Conservation (phyloP, 176 grass and related monocot species). For the Aegilops sharonensis region DNA sequence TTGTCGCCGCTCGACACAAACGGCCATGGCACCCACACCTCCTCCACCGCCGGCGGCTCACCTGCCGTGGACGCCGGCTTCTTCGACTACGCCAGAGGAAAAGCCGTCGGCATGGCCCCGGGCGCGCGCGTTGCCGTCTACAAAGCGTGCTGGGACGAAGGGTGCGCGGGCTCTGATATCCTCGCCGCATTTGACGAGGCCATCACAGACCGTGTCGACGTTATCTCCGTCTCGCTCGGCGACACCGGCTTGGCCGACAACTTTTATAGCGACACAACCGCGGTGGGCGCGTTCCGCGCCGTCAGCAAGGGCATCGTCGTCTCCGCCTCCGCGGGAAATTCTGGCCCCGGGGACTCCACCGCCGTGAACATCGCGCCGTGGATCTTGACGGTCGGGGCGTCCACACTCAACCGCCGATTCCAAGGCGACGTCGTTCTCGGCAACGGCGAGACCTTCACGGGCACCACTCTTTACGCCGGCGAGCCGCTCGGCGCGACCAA, state of each 20-base stretch:
- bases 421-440: slow-evolving; percentile 39
- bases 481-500: not conserved
- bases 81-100: slow-evolving; percentile 28
- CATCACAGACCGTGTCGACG: slow-evolving; percentile 34
- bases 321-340: slow-evolving; percentile 27
- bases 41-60: slow-evolving; percentile 38
- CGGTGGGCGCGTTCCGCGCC: slow-evolving; percentile 45
- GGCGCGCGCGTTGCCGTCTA: slow-evolving; percentile 36
- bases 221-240: slow-evolving; percentile 44
- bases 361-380: slow-evolving; percentile 52
- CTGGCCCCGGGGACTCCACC: slow-evolving; percentile 26
- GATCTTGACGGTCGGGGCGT: slow-evolving; percentile 60
- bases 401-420: slow-evolving; percentile 48
- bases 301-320: slow-evolving; percentile 42
- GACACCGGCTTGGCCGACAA: not conserved
- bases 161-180: slow-evolving; percentile 28
- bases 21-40: slow-evolving; percentile 51
- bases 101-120: slow-evolving; percentile 27
- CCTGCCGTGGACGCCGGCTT: slow-evolving; percentile 15
- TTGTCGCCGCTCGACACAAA: slow-evolving; percentile 46
- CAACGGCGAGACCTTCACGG: slow-evolving; percentile 18
- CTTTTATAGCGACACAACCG: slow-evolving; percentile 14
- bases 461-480: slow-evolving; percentile 35
- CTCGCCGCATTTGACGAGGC: slow-evolving; percentile 39
- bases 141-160: slow-evolving; percentile 39